Base-by-base conservation (phyloP, 2,329 filamentous ascomycete genomes). In the Coniella vitis region DNA sequence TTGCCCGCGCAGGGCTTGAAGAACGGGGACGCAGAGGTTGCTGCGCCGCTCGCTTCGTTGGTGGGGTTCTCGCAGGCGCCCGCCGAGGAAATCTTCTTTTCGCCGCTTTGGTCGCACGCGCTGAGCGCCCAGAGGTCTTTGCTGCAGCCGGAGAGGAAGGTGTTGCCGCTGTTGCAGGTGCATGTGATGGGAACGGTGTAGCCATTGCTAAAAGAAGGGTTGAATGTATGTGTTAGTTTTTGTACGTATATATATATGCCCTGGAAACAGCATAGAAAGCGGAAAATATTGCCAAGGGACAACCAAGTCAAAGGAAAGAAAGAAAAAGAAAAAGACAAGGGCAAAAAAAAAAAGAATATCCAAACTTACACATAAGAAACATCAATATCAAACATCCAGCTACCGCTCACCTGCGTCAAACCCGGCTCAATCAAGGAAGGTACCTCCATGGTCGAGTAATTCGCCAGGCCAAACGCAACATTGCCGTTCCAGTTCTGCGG, bases 281-380 rank as follows among this genome's bases (percentile, higher is more conserved):
- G n/a, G n/a, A n/a, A n/a, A n/a, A n/a, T n/a, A n/a, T n/a, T n/a
- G n/a, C n/a, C n/a, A n/a, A n/a, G n/a, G n/a, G n/a, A n/a, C n/a
- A n/a, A n/a, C n/a, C n/a, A n/a, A n/a, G n/a, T n/a, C n/a, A n/a
- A n/a, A n/a, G n/a, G n/a, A n/a, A n/a, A n/a, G n/a, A n/a, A n/a
- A n/a, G n/a, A 5, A 3, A 20, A 35, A 3, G 9, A 16, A 4
- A 16, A 17, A 7, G 17, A 19, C 19, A 8, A 13, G 36, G 14
- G 34, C 29, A 22, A 12, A 12, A 12, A 9, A 16, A 17, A 16
- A 16, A 16, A 5, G n/a, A 10, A 3, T 3, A 14, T 32, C 20
- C n/a, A n/a, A 8, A 35, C 51, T 47, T 22, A 53, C 51, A 53
- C 51, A 7, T 53, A 53, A 8, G 51, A 53, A 0, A 53, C 51